Base-by-base conservation (phyloP, 202 grass and related monocot species). In the Panicum virgatum region DNA sequence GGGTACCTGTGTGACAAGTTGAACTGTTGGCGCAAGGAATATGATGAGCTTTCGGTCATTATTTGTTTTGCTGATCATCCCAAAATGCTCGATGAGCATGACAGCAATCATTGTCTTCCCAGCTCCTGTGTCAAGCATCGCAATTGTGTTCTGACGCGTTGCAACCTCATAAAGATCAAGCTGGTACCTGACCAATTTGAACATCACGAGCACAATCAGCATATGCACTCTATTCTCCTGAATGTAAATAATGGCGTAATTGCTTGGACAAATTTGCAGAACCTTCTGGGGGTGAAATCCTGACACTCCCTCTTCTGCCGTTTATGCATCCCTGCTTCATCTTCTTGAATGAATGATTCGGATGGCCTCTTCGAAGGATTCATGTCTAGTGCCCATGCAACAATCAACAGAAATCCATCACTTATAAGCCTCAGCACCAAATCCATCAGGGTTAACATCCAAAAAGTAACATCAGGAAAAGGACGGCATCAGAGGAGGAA, bases 21-120 rank as follows among this genome's bases (percentile, higher is more conserved):
- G 88, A 69, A 95, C 95, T 12, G 92, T 98, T 13, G 95, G 90
- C 4, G 90, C 86, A 45, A 94, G 92, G 61, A 93, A 98, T 68
- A 98, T 50, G 46, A 97, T 84, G 79, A 91, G 62, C 44, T 89
- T 86, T 54, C 30, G 54, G n/a, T 64, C 72, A 27, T 80, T 90
- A 70, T 65, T 87, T 62, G 79, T 22, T 73, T 52, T 82, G 59
- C 64, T 83, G 19, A 90, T 73, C 23, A 65, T 71, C 59, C 59
- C 83, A 44, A 94, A 75, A 44, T 93, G 47, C 43, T 90, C 89
- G 65, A 98, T 94, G 37, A 98, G 90, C 95, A 98, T 98, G 26
- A 93, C 82, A 7, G 95, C 88, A 34, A 94, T 93, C 88, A 98
- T 94, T 18, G 95, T 98, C 84, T 91, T 98, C 59, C 90, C 95